Base-by-base conservation (phyloP, 345 rosid genomes). In the Euphorbia tirucalli region DNA sequence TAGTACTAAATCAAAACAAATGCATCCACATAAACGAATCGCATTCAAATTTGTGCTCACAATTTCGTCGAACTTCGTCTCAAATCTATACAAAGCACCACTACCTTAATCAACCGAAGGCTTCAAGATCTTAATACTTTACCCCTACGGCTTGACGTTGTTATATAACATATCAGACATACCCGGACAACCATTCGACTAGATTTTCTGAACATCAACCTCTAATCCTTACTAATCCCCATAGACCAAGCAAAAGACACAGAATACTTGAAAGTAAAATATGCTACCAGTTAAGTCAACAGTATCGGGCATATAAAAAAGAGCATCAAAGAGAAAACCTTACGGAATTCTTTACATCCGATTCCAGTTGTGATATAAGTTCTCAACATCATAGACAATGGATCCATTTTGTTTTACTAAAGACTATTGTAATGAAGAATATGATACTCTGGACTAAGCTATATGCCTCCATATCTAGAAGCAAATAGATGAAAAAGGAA, bases 381-480 rank as follows among this genome's bases (percentile, higher is more conserved):
- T 52, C 57, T 48, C 5, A 11, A 15, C n/a, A 48, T 48, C 44
- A 41, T 41, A 41, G 52, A 46, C 52, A 46, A 13, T 11, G 44
- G 52, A 13, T 46, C 11, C 52, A 16, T 46, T 46, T 2, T 46
- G 5, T 46, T 5, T 46, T 46, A 1, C 46, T 10, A 4, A 41
- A 41, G 1, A 41, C 7, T 32, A 61, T 18, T 19, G 14, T 37
- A 3, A 62, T 16, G 35, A 21, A 21, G 1, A 37, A 37, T 61
- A 16, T 61, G n/a, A n/a, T n/a, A n/a, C n/a, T n/a, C n/a, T n/a
- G n/a, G n/a, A 62, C 66, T 41, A 24, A 63, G 66, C 1, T 39
- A 21, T 2, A 37, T 61, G 24, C n/a, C 14, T 35, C 15, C 3
- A 32, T 1, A 11, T 44, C 66, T 39, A 63, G 9, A n/a, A 8